Evolutionary conservation across 164 flowering plant genomes (phyloP), one percentile per base, ranked within the genome.

Genomic region (Protea cynaroides): DNA sequence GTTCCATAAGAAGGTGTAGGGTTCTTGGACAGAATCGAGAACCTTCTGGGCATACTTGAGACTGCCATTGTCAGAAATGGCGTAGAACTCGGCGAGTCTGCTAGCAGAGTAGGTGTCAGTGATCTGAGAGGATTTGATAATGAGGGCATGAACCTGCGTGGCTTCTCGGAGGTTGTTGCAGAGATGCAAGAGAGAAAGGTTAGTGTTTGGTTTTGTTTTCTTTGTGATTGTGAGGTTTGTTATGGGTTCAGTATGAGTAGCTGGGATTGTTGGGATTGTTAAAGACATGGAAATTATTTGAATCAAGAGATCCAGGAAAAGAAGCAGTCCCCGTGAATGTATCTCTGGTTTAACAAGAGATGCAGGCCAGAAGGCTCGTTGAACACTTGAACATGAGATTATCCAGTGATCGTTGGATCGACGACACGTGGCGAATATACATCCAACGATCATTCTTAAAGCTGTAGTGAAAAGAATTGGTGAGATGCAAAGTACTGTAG

Each of bases 81-180:
- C 63, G 36, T 60, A 60, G 52, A 60, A 60, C 52, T 60, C 63
- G 52, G 63, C 63, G 9, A 60, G 21, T 60, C 63, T 51, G 52
- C 63, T 24, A 1, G 51, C 63, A 17, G 63, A 60, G 19, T 44
- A 60, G 34, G 63, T 24, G 23, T 60, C 63, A 7, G 53, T 43
- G 36, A 60, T 44, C 36, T 60, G 63, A 60, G 63, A 60, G 52
- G 52, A 21, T 60, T 60, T 60, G 36, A 60, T 60, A 51, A 60
- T 60, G 36, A 44, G 52, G 52, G 53, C 21, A 43, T 60, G 63
- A 12, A 60, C 22, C 21, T 60, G 63, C 8, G 43, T 60, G 63
- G 52, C 63, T 60, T 60, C 63, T 43, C 44, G 13, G 25, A 60
- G 63, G 49, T 60, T 25, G 12, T 23, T 23, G 17, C 63, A 60